A percentile compares a stretch with the other conserved stretches of the same genome.
Evolutionary conservation across 108 stramenopile species (phyloP).

Genomic region (Mayamaea pseudoterrestris): DNA sequence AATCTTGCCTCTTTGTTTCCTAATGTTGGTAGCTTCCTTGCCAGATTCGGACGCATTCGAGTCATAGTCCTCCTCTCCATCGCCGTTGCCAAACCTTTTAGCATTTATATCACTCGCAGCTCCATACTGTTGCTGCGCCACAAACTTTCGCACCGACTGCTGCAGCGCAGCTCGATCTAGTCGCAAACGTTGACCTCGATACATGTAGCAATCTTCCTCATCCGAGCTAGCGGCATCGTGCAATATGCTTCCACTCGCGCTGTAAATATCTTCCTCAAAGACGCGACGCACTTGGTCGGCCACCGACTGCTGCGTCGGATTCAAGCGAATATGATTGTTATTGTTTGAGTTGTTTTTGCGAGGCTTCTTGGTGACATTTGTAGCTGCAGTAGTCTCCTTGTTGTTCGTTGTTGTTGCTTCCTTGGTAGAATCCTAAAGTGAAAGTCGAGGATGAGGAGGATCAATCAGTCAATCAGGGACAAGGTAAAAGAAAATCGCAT

Average conservation of each 20-base stretch:
- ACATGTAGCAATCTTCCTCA: slow-evolving; percentile 33
- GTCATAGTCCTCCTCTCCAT: slow-evolving; percentile 2
- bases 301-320: slow-evolving; percentile 51
- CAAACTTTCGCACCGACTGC: slow-evolving; percentile 26
- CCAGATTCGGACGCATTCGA: slow-evolving; percentile 1
- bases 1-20: too few relatives aligned
- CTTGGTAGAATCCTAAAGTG: too few relatives aligned
- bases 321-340: too few relatives aligned
- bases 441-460: too few relatives aligned
- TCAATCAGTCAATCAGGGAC: too few relatives aligned
- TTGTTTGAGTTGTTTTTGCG: too few relatives aligned
- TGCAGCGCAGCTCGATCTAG: slow-evolving; percentile 35
- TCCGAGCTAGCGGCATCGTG: slow-evolving; percentile 42
- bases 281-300: slow-evolving; percentile 78
- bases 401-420: too few relatives aligned
- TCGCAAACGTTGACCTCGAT: slow-evolving; percentile 30
- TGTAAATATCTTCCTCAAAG: slow-evolving; percentile 78
- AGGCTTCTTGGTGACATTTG: too few relatives aligned
- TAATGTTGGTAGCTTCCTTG: slow-evolving; percentile 33
- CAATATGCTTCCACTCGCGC: slow-evolving; percentile 59
- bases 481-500: too few relatives aligned
- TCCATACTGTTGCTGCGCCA: background rate
- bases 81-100: background rate
- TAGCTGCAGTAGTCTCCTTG: too few relatives aligned
- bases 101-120: background rate